A percentile compares a stretch with the other conserved stretches of the same genome.
Evolutionary conservation across 768 basidiomycete species (phyloP).

Genomic region (Crassisporium funariophilum): DNA sequence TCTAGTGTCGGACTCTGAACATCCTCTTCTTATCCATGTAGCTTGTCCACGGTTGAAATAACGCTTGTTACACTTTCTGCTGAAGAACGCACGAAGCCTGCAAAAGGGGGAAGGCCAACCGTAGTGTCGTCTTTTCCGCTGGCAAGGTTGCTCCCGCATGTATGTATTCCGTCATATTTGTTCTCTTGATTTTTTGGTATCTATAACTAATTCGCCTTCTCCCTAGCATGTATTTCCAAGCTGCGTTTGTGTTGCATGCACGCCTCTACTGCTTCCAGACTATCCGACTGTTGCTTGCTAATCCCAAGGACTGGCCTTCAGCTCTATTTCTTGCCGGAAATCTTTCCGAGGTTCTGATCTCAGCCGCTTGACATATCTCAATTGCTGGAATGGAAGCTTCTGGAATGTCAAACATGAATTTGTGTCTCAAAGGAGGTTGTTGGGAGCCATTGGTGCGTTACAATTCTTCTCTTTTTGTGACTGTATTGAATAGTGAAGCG

Average conservation of each 20-base stretch:
- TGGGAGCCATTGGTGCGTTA: slow-evolving; percentile 79
- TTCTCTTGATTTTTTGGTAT: slow-evolving; percentile 9
- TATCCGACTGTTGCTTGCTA: slow-evolving; percentile 91
- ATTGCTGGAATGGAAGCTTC: slow-evolving; percentile 94
- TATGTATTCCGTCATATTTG: slow-evolving; percentile 46
- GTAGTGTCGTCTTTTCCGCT: slow-evolving; percentile 94
- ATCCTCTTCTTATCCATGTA: slow-evolving; percentile 90
- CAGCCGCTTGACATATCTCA: slow-evolving; percentile 95
- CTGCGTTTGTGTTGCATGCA: slow-evolving; percentile 53
- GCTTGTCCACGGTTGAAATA: slow-evolving; percentile 22
- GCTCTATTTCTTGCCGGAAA: slow-evolving; percentile 92
- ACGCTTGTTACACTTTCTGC: slow-evolving; percentile 45
- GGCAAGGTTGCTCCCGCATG: slow-evolving; percentile 96
- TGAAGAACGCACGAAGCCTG: slow-evolving; percentile 82
- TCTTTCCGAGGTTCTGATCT: slow-evolving; percentile 80
- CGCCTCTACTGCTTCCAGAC: slow-evolving; percentile 43
- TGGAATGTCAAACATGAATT: slow-evolving; percentile 86
- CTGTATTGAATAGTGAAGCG: neutral
- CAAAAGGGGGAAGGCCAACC: slow-evolving; percentile 81
- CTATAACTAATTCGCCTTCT: neutral
- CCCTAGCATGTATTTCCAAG: slow-evolving; percentile 86
- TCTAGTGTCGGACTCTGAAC: slow-evolving; percentile 88
- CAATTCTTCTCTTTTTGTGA: neutral
- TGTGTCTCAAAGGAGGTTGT: slow-evolving; percentile 89
- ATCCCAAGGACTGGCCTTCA: slow-evolving; percentile 85